Conservation (phyloP, 1,139 yeast genomes). For the Chernovozyma sophiae-reginae region DNA sequence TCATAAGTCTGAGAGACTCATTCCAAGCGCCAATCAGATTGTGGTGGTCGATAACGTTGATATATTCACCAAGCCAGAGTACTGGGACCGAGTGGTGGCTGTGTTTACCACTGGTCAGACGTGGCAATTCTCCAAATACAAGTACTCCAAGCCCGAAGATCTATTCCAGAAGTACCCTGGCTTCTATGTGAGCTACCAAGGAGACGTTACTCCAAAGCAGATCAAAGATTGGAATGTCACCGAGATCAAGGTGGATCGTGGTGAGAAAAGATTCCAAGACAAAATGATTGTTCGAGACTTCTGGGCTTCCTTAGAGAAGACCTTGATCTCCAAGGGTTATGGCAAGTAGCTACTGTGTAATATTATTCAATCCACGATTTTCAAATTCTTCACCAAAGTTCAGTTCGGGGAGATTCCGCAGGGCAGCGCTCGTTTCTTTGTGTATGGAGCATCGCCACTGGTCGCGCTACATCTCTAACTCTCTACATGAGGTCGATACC, state of each 20-base stretch:
- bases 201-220: slow-evolving; percentile 74
- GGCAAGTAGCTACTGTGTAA: slow-evolving; percentile 16
- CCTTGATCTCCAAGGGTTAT: slow-evolving; percentile 46
- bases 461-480: no score
- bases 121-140: slow-evolving; percentile 93
- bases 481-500: slow-evolving; percentile 4
- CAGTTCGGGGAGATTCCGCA: no score
- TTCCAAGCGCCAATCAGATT: slow-evolving; percentile 53
- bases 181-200: slow-evolving; percentile 68
- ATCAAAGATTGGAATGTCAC: slow-evolving; percentile 87
- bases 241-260: slow-evolving; percentile 70
- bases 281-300: slow-evolving; percentile 79
- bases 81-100: slow-evolving; percentile 96
- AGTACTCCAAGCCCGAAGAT: slow-evolving; percentile 73
- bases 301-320: slow-evolving; percentile 74
- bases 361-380: no score
- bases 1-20: slow-evolving; percentile 55
- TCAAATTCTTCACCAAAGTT: no score
- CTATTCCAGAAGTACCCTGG: slow-evolving; percentile 86
- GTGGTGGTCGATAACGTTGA: slow-evolving; percentile 87
- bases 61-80: slow-evolving; percentile 87
- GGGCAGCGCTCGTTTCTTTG: no score
- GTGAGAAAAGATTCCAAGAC: slow-evolving; percentile 78
- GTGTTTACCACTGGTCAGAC: slow-evolving; percentile 95
- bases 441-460: no score